Evolutionary conservation across 305 asterid genomes (phyloP).

Genomic region (Fraxinus paxiana): DNA sequence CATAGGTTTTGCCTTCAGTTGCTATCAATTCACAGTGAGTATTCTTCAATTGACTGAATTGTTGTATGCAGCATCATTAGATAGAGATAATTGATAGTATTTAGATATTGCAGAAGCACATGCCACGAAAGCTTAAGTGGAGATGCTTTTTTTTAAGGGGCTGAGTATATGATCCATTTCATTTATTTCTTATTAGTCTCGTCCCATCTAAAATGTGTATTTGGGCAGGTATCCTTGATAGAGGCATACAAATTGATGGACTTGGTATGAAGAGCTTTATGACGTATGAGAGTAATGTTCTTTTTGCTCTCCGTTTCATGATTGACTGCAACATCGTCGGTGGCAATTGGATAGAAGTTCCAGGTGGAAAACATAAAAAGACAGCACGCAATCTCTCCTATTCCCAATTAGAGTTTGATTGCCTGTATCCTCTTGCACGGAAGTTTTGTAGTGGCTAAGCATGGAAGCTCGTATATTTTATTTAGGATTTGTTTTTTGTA

Average conservation of each 20-base stretch:
- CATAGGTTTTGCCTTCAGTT: slow-evolving; percentile 4
- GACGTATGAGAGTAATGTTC: slow-evolving; percentile 94
- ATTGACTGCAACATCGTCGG: slow-evolving; percentile 88
- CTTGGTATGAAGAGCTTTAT: slow-evolving; percentile 74
- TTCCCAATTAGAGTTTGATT: slow-evolving; percentile 87
- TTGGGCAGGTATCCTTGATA: slow-evolving; percentile 84
- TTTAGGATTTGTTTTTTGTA: neutral
- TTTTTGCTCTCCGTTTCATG: slow-evolving; percentile 98
- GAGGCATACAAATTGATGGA: slow-evolving; percentile 91
- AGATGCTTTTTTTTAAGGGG: slow-evolving; percentile 3
- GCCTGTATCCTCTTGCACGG: slow-evolving; percentile 73
- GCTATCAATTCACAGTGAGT: neutral
- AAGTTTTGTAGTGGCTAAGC: slow-evolving; percentile 19
- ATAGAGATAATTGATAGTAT: slow-evolving; percentile 2
- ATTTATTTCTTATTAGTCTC: neutral
- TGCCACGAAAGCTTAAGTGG: slow-evolving; percentile 5
- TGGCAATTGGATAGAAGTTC: slow-evolving; percentile 96
- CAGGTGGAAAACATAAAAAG: slow-evolving; percentile 74
- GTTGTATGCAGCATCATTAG: neutral
- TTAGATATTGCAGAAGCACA: slow-evolving; percentile 4
- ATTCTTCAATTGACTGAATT: slow-evolving; percentile 17
- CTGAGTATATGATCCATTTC: slow-evolving; percentile 5
- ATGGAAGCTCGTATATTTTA: slow-evolving; percentile 2
- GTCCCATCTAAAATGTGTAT: slow-evolving; percentile 15
- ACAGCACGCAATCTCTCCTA: slow-evolving; percentile 55